These are phyloP conservation scores for Lavandula angustifolia DNA, from an alignment of 257 asterid genomes.

Conservation along the genomic window DNA sequence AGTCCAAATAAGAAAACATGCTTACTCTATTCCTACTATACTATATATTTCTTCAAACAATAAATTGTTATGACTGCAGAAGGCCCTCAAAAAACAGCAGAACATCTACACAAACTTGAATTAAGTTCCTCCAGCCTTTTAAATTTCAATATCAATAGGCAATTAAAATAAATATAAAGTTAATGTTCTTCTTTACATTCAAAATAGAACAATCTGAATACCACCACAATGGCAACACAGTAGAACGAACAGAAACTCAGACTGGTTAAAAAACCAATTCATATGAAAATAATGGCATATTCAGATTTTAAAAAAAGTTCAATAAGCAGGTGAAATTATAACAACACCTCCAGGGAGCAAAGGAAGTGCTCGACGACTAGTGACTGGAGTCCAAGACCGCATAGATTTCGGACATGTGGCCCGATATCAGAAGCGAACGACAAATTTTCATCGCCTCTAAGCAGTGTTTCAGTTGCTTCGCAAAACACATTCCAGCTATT, in stretches of 20 bases:
- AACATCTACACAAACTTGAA: background rate
- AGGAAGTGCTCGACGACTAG: constrained; percentile 71
- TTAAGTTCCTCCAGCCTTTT: constrained; percentile 12
- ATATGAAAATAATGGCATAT: background rate
- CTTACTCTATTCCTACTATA: constrained; percentile 4
- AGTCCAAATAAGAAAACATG: background rate
- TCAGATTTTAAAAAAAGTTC: background rate
- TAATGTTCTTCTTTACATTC: background rate
- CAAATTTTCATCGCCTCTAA: constrained; percentile 48
- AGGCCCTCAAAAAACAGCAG: constrained; percentile 15
- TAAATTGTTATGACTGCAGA: background rate
- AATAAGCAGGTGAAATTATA: constrained; percentile 21
- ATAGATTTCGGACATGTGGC: constrained; percentile 50
- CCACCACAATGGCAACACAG: background rate
- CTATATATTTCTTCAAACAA: background rate
- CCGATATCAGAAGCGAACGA: constrained; percentile 46
- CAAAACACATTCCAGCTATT: constrained; percentile 74
- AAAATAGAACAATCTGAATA: background rate
- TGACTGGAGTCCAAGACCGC: constrained; percentile 61
- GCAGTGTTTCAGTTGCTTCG: constrained; percentile 50
- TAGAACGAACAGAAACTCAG: background rate
- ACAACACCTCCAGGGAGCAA: constrained; percentile 61
- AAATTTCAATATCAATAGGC: background rate
- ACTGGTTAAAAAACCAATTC: background rate
- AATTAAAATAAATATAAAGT: constrained; percentile 14